Evolutionary conservation across 495 filamentous ascomycete genomes (phyloP).

Genomic region (Penicillium cinerascens): DNA sequence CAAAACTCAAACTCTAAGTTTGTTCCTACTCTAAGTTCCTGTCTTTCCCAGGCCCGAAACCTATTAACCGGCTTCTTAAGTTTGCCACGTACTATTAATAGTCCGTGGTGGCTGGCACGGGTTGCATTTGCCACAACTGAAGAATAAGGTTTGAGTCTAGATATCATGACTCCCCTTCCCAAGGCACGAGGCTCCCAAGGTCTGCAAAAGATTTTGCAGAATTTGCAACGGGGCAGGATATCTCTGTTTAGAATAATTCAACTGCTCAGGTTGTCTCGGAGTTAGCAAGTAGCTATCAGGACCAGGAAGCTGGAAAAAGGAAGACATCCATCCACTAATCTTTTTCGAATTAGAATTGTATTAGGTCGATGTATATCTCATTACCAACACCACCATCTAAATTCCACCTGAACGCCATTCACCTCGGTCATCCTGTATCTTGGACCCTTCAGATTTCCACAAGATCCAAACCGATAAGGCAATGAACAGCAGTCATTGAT

Average conservation of each 20-base stretch:
- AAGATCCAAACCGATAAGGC: not conserved
- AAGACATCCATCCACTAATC: not conserved
- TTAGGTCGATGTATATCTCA: conserved; percentile 13
- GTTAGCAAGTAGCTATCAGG: not conserved
- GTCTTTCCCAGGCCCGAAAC: not conserved
- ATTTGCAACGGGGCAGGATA: no score
- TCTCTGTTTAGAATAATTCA: no score
- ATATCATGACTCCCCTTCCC: conserved; percentile 6
- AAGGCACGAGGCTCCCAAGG: not conserved
- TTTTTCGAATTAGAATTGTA: conserved; percentile 14
- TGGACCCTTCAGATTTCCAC: not conserved
- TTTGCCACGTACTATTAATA: conserved; percentile 9
- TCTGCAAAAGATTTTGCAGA: not conserved
- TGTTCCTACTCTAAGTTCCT: conserved; percentile 6
- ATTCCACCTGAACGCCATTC: conserved; percentile 12
- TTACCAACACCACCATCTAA: conserved; percentile 9
- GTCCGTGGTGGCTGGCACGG: not conserved
- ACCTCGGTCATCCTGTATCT: not conserved
- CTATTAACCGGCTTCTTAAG: not conserved
- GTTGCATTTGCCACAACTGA: conserved; percentile 14
- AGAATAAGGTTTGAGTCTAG: conserved; percentile 7
- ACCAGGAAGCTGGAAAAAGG: not conserved
- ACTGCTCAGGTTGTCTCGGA: no score
- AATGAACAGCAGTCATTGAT: conserved; percentile 20
- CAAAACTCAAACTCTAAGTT: conserved; percentile 6